A percentile compares a stretch with the other conserved stretches of the same genome.
Conservation (phyloP, 805 yeast genomes). For the Tetrapisispora nanseiensis region DNA sequence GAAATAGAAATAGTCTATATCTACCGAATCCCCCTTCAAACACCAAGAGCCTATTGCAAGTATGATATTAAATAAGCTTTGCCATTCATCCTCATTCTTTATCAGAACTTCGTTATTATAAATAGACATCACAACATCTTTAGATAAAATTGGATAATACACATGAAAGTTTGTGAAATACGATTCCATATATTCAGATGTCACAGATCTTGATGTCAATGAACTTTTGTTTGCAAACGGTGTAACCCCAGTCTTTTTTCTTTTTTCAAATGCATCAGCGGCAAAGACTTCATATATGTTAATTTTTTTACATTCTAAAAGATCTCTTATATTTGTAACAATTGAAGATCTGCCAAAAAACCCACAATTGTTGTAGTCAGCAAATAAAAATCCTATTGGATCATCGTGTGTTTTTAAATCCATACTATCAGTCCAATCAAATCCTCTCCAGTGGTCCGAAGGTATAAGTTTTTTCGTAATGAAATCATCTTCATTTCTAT, state of each 20-base stretch:
- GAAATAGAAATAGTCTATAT: constrained; percentile 47
- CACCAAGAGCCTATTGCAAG: constrained; percentile 67
- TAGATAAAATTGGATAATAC: constrained; percentile 51
- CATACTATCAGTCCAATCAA: constrained; percentile 50
- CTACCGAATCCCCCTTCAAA: constrained; percentile 40
- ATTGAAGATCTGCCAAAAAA: constrained; percentile 59
- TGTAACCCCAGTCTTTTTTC: neutral
- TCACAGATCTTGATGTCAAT: constrained; percentile 11
- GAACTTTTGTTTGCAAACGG: constrained; percentile 5
- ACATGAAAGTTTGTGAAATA: constrained; percentile 53
- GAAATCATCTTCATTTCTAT: neutral
- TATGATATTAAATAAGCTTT: constrained; percentile 45
- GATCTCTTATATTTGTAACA: constrained; percentile 42
- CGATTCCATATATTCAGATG: constrained; percentile 33
- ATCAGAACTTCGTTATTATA: constrained; percentile 35
- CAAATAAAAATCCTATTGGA: constrained; percentile 57
- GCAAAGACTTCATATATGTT: neutral
- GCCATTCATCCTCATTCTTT: constrained; percentile 39
- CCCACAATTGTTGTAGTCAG: constrained; percentile 45
- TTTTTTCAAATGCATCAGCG: neutral
- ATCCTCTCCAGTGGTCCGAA: constrained; percentile 40
- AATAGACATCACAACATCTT: constrained; percentile 39
- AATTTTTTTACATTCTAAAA: constrained; percentile 18
- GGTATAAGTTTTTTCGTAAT: constrained; percentile 32
- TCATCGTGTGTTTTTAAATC: constrained; percentile 25